These are phyloP conservation scores for Amoeboaphelidium protococcarum DNA, from an alignment of 371 early-diverging fungal species.

Conservation along the genomic window DNA sequence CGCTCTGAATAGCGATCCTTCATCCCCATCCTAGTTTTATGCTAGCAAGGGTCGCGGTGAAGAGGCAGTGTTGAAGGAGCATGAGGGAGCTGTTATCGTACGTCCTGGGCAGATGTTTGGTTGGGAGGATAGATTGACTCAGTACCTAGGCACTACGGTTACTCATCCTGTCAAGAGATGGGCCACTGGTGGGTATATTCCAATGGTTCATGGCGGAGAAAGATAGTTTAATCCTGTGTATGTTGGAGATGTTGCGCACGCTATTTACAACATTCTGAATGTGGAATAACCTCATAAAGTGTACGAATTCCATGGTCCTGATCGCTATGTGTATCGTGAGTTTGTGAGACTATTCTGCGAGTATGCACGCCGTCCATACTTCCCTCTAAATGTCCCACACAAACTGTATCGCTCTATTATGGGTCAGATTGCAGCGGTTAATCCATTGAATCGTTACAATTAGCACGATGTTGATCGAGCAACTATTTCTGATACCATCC, in stretches of 20 bases:
- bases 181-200: background rate
- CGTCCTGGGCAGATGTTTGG: constrained; percentile 73
- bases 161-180: background rate
- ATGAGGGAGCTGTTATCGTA: constrained; percentile 77
- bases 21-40: constrained; percentile 47
- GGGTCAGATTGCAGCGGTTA: background rate
- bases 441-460: background rate
- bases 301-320: background rate
- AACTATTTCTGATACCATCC: constrained; percentile 40
- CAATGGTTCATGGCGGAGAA: constrained; percentile 2
- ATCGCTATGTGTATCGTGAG: background rate
- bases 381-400: constrained; percentile 37
- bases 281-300: constrained; percentile 15
- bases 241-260: constrained; percentile 67
- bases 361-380: constrained; percentile 35
- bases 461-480: constrained; percentile 13
- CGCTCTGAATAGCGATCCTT: constrained; percentile 45
- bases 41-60: constrained; percentile 77
- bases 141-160: constrained; percentile 33
- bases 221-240: constrained; percentile 5
- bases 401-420: constrained; percentile 26
- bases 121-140: constrained; percentile 73
- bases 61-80: constrained; percentile 49
- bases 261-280: constrained; percentile 38
- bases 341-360: constrained; percentile 23